phyloP scores from a whole-genome alignment of 164 flowering plant species.

The Tetracentron sinense region DNA sequence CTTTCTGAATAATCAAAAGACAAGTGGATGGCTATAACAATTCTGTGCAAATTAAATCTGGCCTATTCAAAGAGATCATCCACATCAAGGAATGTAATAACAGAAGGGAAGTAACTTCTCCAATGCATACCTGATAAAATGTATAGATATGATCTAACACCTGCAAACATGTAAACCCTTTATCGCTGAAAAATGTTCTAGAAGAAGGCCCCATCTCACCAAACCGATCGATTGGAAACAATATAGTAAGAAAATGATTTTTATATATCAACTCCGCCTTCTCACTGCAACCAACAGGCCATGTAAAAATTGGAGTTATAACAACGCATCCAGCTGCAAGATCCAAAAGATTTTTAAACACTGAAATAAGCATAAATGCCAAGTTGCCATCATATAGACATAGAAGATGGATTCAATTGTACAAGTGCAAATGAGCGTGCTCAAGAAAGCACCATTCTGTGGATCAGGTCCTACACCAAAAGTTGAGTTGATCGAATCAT shows the following conservation, averaged over 20 bases:
- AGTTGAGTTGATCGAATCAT: neutral
- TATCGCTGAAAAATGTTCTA: conserved; percentile 74
- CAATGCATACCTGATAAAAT: conserved; percentile 76
- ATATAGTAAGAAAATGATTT: conserved; percentile 71
- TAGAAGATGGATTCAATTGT: neutral
- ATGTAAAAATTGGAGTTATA: too few species aligned
- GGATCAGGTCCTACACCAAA: neutral
- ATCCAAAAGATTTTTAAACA: too few species aligned
- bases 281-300: conserved; percentile 60
- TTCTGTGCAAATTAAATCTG: too few species aligned
- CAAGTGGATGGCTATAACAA: too few species aligned
- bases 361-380: too few species aligned
- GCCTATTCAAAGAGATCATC: neutral
- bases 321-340: too few species aligned
- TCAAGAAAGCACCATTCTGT: neutral
- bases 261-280: conserved; percentile 69
- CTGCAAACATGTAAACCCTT: conserved; percentile 75
- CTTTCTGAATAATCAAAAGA: too few species aligned
- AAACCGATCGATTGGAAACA: conserved; percentile 85
- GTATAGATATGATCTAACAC: conserved; percentile 68
- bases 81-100: neutral
- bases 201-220: conserved; percentile 94
- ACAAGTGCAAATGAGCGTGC: neutral
- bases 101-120: neutral
- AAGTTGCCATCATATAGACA: too few species aligned